Conservation (phyloP, 306 rosid genomes). For the Prunus padus region DNA sequence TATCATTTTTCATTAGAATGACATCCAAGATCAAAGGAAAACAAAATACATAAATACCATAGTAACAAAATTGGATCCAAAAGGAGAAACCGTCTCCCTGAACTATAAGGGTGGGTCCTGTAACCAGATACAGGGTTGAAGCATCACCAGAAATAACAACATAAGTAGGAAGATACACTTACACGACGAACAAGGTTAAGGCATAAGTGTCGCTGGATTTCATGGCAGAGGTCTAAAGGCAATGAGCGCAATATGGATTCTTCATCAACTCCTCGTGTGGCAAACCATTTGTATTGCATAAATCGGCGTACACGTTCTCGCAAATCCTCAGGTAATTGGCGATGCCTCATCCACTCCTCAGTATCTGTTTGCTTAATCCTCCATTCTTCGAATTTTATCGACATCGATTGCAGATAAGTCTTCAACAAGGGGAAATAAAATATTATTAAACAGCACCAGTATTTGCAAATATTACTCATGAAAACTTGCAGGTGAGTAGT, state of each 20-base stretch:
- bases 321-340: slow-evolving; percentile 71
- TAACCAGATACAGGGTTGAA: background rate
- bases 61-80: too few species aligned
- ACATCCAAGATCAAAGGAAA: too few species aligned
- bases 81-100: background rate
- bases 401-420: slow-evolving; percentile 78
- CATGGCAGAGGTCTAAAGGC: slow-evolving; percentile 81
- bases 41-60: too few species aligned
- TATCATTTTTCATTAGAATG: too few species aligned
- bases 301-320: slow-evolving; percentile 78
- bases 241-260: slow-evolving; percentile 65
- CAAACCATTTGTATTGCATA: slow-evolving; percentile 79
- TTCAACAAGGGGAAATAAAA: slow-evolving; percentile 25
- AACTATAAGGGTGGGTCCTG: background rate
- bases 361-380: slow-evolving; percentile 79
- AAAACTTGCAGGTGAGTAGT: background rate
- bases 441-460: slow-evolving; percentile 19
- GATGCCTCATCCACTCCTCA: slow-evolving; percentile 96
- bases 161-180: slow-evolving; percentile 20
- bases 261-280: slow-evolving; percentile 91
- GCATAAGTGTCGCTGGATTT: slow-evolving; percentile 80
- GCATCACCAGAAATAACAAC: background rate
- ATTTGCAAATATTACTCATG: background rate
- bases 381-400: slow-evolving; percentile 82
- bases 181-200: slow-evolving; percentile 87